Base-by-base conservation (phyloP, 1,284 basidiomycete genomes). In the Rhodotorula sp. region DNA sequence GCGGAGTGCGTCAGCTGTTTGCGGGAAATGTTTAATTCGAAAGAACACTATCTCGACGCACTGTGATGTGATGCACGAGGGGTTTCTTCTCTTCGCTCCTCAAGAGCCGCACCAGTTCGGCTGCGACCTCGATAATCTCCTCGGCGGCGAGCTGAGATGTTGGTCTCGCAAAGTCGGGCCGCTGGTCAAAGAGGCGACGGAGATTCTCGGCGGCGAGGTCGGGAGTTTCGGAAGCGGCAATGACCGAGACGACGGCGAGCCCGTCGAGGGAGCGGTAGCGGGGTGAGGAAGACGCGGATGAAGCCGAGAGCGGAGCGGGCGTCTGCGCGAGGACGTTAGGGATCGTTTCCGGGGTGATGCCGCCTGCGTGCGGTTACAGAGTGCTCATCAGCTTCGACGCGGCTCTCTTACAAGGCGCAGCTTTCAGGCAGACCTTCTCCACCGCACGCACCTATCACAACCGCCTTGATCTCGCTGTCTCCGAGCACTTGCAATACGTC, bases 191-290 rank as follows among this genome's bases (percentile, higher is more conserved):
- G 22, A 70, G 62, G 24, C 20, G 8, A 6, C 56, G 22, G 15
- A 75, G 68, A 33, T 66, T 48, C 2, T 42, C 30, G 3, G 68
- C 63, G 6, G 70, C 70, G 10, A 63, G 24, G 29, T 87, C 79
- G 37, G 95, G 92, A n/a, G 87, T 82, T 0, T 68, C 60, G 0
- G 91, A 89, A 2, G 87, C 85, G 18, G 92, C 85, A 72, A 98
- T 93, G 44, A 94, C 93, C 24, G 91, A 94, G 63, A 97, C 91
- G 62, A 97, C 87, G 10, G 95, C 95, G 29, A 97, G 84, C 0
- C 95, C 95, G 73, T 91, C 88, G 26, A 95, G 82, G 0, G 82
- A 69, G 30, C 80, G 72, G 55, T 77, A 76, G 10, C 51, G 45
- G 30, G 64, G 66, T 0, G 54, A 33, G 2, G 54, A 18, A 1